Conservation (phyloP, 2,329 filamentous ascomycete genomes). For the Beauveria pseudobassiana region DNA sequence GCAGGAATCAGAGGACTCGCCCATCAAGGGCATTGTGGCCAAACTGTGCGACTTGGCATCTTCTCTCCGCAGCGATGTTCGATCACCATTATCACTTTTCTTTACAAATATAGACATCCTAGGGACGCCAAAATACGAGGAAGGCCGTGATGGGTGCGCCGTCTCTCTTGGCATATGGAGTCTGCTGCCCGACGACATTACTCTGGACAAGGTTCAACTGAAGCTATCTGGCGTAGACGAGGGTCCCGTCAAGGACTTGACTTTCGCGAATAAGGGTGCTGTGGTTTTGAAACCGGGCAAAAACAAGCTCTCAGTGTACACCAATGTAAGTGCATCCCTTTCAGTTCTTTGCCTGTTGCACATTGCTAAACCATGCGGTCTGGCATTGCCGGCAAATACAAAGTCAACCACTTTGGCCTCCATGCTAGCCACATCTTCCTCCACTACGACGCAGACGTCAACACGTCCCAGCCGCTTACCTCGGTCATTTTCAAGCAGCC, state of each 20-base stretch:
- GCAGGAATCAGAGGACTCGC: constrained; percentile 23
- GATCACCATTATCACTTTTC: constrained; percentile 63
- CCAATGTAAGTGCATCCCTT: constrained; percentile 24
- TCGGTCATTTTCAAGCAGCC: constrained; percentile 49
- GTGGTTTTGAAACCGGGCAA: constrained; percentile 39
- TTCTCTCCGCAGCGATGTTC: constrained; percentile 48
- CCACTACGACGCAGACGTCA: constrained; percentile 53
- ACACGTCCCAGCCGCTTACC: constrained; percentile 37
- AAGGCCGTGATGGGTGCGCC: constrained; percentile 67
- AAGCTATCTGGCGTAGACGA: constrained; percentile 50
- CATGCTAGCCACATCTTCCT: constrained; percentile 56
- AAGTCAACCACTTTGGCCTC: constrained; percentile 65
- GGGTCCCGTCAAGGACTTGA: constrained; percentile 53
- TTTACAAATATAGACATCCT: constrained; percentile 64
- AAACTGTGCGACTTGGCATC: constrained; percentile 40
- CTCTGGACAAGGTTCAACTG: constrained; percentile 57
- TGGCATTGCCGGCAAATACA: constrained; percentile 64
- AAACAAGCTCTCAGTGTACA: constrained; percentile 30
- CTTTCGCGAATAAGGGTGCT: constrained; percentile 22
- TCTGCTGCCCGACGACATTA: constrained; percentile 62
- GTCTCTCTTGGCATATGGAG: constrained; percentile 62
- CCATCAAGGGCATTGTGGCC: constrained; percentile 40
- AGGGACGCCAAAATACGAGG: constrained; percentile 60
- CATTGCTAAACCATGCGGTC: constrained; percentile 37
- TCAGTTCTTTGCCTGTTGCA: fast-evolving